A percentile compares a stretch with the other conserved stretches of the same genome.
Evolutionary conservation across 169 alveolate genomes (phyloP).

Genomic region (Plasmodium coatneyi): DNA sequence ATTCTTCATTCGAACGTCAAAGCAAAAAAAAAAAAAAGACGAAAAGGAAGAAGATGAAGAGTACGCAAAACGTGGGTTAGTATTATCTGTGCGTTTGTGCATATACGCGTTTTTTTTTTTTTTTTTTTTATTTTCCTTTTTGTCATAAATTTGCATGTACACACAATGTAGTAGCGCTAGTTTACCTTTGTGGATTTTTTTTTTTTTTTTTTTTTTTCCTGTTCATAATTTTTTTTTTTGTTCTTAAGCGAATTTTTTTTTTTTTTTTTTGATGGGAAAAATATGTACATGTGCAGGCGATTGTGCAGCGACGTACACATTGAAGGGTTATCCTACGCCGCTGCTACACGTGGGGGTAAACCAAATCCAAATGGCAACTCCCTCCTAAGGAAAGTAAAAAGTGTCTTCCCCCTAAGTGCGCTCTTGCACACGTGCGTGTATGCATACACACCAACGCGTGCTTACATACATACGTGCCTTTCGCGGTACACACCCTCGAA

Average conservation of each 20-base stretch:
- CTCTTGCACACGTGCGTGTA: neutral
- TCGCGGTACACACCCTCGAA: neutral
- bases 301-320: neutral
- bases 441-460: neutral
- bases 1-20: neutral
- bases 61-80: neutral
- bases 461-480: neutral
- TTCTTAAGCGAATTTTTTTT: neutral
- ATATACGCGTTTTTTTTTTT: neutral
- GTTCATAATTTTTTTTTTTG: neutral
- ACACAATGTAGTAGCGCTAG: slow-evolving; percentile 49
- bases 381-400: neutral
- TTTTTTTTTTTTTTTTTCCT: neutral
- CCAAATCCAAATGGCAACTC: neutral
- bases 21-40: neutral
- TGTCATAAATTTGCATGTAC: slow-evolving; percentile 40
- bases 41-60: neutral
- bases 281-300: neutral
- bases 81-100: neutral
- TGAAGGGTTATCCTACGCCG: neutral
- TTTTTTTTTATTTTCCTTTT: neutral
- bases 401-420: neutral
- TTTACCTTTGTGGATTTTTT: neutral
- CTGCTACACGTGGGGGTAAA: neutral
- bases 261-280: neutral